Evolutionary conservation across 352 stramenopile genomes (phyloP), one percentile per base, ranked within the genome.

Genomic region (Phytophthora hibernalis): DNA sequence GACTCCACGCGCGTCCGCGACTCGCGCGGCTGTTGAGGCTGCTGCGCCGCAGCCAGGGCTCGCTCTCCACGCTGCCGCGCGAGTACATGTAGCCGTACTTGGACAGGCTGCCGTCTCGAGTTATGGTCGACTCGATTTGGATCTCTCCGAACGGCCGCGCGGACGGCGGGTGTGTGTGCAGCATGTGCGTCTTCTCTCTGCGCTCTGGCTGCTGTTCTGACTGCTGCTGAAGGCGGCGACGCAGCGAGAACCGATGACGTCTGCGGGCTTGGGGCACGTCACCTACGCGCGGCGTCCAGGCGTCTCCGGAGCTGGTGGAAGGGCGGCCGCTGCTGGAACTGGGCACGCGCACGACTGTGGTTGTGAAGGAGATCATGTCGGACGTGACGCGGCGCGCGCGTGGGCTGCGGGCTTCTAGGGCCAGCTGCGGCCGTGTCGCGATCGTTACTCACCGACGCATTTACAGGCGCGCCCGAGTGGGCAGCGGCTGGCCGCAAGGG

Each of bases 331-430:
- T 54, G 10, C 24, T 43, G 11, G 40, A 54, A 49, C 31, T 54
- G 16, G 45, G 65, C n/a, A 28, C 55, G 9, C 38, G 69, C 15
- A 83, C 57, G 16, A 83, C 64, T n/a, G 73, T 79, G 20, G 73
- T 65, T 2, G 37, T 65, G 65, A 82, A 84, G 4, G 79, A 84
- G 55, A 84, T 79, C 79, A 84, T 85, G 68, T 84, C 79, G 52
- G 74, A 82, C 31, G 76, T 85, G 26, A 83, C 53, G 30, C 65
- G 69, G 16, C 26, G 26, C 2, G 4, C 26, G 26, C 26, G 26
- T 5, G 26, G 26, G 26, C 26, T 31, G 26, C 26, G 26, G 26
- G 26, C 26, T 31, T 5, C 26, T 31, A 31, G 37, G 37, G 16
- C n/a, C 52, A 65, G 50, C 53, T 68, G 68, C 57, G 33, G 57